Percentiles rank a stretch among this genome's conserved stretches.
Conservation (phyloP, 805 yeast genomes). For the Teunomyces stri region DNA sequence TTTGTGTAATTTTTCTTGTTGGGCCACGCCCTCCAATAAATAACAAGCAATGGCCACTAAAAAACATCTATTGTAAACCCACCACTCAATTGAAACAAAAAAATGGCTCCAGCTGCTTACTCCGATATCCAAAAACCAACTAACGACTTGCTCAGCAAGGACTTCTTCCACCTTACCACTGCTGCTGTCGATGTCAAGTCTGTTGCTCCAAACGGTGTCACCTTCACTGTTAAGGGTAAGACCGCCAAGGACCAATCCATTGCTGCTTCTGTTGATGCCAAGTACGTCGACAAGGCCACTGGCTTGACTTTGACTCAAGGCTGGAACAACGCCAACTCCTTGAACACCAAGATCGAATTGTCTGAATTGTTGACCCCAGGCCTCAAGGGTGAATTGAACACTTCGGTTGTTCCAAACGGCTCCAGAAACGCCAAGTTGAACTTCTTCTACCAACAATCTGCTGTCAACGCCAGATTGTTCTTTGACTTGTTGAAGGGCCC, state of each 20-base stretch:
- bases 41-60: slow-evolving; percentile 2
- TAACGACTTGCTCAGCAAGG: slow-evolving; percentile 85
- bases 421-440: slow-evolving; percentile 85
- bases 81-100: slow-evolving; percentile 1
- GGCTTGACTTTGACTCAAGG: slow-evolving; percentile 96
- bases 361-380: slow-evolving; percentile 92
- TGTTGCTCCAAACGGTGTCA: slow-evolving; percentile 93
- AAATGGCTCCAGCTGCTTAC: slow-evolving; percentile 74
- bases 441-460: slow-evolving; percentile 87
- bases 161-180: slow-evolving; percentile 89
- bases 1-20: slow-evolving; percentile 3
- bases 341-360: slow-evolving; percentile 91
- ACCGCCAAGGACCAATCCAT: slow-evolving; percentile 76
- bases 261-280: slow-evolving; percentile 86
- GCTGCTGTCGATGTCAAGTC: slow-evolving; percentile 89
- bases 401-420: slow-evolving; percentile 82
- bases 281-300: slow-evolving; percentile 86
- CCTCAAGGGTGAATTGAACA: slow-evolving; percentile 86
- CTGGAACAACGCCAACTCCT: slow-evolving; percentile 91
- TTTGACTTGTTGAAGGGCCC: slow-evolving; percentile 96
- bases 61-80: slow-evolving; percentile 3
- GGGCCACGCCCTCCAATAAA: slow-evolving; percentile 6
- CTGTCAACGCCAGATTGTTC: slow-evolving; percentile 90
- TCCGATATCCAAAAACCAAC: slow-evolving; percentile 90
- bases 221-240: slow-evolving; percentile 92